These are phyloP conservation scores for Xylaria curta DNA, from an alignment of 495 filamentous ascomycete species.

Conservation along the genomic window DNA sequence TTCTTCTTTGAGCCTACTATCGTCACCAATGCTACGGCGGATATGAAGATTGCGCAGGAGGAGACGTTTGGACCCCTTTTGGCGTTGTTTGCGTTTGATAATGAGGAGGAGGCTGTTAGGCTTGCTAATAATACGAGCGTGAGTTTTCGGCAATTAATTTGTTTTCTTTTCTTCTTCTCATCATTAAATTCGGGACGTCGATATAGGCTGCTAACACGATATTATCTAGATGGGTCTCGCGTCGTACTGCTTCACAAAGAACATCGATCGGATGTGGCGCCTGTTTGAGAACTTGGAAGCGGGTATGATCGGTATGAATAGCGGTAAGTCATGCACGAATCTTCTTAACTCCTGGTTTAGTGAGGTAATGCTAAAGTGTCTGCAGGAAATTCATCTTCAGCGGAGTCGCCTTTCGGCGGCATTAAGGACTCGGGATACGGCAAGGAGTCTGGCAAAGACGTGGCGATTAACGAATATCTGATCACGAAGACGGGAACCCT, in stretches of 20 bases:
- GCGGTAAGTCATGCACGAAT: conserved; percentile 47
- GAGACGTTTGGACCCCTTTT: conserved; percentile 75
- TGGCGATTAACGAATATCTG: conserved; percentile 72
- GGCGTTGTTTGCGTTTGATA: conserved; percentile 72
- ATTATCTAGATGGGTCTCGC: conserved; percentile 64
- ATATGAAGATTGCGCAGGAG: conserved; percentile 71
- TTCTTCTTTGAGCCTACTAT: conserved; percentile 80
- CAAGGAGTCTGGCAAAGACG: conserved; percentile 77
- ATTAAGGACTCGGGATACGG: conserved; percentile 80
- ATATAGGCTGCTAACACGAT: neutral
- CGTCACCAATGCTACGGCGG: conserved; percentile 63
- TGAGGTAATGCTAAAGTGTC: neutral
- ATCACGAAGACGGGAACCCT: conserved; percentile 75
- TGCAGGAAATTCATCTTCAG: conserved; percentile 66
- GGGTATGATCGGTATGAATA: conserved; percentile 78
- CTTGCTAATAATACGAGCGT: conserved; percentile 68
- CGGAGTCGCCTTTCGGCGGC: conserved; percentile 75
- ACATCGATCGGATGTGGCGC: conserved; percentile 73
- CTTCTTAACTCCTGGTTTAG: neutral
- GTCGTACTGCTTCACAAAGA: conserved; percentile 77
- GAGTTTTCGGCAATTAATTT: neutral
- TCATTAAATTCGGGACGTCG: neutral
- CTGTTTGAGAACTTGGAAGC: conserved; percentile 76
- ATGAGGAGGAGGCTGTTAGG: conserved; percentile 69
- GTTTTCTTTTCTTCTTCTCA: neutral